phyloP scores from a whole-genome alignment of 352 stramenopile species.

The Phytopythium ostracodes region DNA sequence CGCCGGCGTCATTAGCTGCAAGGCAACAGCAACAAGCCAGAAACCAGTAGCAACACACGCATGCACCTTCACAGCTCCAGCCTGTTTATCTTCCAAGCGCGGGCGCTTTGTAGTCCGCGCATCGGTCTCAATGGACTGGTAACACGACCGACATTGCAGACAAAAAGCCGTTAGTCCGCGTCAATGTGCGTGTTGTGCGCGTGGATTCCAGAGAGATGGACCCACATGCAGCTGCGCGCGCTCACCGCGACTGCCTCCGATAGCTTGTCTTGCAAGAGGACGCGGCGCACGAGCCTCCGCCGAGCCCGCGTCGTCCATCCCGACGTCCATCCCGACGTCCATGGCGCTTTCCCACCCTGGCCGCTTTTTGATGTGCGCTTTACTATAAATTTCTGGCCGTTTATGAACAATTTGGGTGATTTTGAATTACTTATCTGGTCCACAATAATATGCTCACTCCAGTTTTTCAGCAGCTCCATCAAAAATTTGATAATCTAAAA shows the following conservation, averaged over 20 bases:
- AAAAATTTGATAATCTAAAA: no score
- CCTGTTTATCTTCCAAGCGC: neutral
- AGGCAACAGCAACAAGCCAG: neutral
- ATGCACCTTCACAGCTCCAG: neutral
- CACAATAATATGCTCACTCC: no score
- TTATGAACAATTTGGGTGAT: no score
- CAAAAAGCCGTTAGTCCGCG: neutral
- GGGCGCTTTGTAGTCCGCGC: neutral
- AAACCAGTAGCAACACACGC: neutral
- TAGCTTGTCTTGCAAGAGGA: neutral
- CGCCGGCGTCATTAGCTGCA: neutral
- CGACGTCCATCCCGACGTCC: neutral
- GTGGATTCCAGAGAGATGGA: no score
- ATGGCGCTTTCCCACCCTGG: neutral
- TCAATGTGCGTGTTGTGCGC: neutral
- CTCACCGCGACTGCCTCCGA: neutral
- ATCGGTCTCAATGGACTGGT: neutral
- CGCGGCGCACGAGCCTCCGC: neutral
- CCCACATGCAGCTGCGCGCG: neutral
- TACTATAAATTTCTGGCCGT: no score
- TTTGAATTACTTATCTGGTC: no score
- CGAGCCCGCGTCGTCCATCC: slow-evolving; percentile 1
- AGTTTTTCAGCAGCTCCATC: no score
- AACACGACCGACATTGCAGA: neutral
- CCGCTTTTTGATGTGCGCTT: no score